Conservation (phyloP, 345 rosid species). For the Brassica rapa region DNA sequence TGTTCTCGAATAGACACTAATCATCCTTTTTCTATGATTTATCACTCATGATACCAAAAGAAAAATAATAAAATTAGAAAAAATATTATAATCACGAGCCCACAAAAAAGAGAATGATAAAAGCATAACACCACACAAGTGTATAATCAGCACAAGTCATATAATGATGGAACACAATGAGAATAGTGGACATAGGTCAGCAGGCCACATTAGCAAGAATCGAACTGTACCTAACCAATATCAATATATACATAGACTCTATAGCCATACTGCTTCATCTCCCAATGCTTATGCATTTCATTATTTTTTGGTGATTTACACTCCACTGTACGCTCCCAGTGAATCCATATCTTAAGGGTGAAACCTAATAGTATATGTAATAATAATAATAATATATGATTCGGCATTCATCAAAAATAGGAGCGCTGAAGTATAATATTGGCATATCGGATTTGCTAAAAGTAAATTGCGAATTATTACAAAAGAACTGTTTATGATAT, state of each 20-base stretch:
- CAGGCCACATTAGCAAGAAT: conserved; percentile 9
- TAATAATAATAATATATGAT: neutral
- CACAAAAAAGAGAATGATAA: neutral
- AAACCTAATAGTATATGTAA: neutral
- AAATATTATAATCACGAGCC: neutral
- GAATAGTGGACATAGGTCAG: conserved; percentile 30
- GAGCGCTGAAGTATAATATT: conserved; percentile 14
- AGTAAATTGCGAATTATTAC: conserved; percentile 16
- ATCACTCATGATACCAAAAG: neutral
- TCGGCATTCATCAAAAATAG: neutral
- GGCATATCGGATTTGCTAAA: neutral
- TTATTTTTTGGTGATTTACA: neutral
- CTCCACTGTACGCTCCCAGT: neutral
- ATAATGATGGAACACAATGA: conserved; percentile 22
- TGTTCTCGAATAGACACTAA: conserved; percentile 22
- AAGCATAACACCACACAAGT: conserved; percentile 2
- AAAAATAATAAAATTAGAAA: neutral
- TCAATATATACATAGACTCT: neutral
- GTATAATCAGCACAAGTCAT: conserved; percentile 25
- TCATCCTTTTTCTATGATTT: conserved; percentile 4
- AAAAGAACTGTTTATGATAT: conserved; percentile 6
- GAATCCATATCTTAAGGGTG: neutral
- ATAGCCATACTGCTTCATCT: neutral
- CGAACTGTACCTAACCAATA: neutral
- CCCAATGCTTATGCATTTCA: conserved; percentile 11